Base-by-base conservation (phyloP, 2,329 filamentous ascomycete species). In the Graphilbum sp. region DNA sequence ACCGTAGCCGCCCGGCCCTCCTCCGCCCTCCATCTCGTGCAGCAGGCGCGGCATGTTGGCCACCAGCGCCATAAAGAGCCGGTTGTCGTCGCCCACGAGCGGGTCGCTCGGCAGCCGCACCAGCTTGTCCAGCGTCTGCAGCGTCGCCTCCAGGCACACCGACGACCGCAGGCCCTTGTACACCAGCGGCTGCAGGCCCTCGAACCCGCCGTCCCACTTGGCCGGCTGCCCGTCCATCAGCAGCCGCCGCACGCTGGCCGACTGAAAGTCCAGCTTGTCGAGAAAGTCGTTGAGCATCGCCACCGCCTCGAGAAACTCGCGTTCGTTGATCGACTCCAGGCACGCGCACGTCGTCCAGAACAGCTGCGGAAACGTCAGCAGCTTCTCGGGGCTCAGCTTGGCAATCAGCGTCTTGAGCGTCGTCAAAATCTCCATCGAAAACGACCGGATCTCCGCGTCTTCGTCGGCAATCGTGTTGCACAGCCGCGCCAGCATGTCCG, bases 261-360 rank as follows among this genome's bases (percentile, higher is more conserved):
- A 75, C 34, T 71, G 69, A 33, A 98, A 69, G 54, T 98, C 82
- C 18, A 96, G 64, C 54, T 90, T 93, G 47, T 75, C 72, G 18
- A 98, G 60, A 27, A 93, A 75, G 50, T 82, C 81, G 41, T 93
- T 82, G 10, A 98, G 68, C 82, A 98, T 95, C 37, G 82, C 79
- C 12, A 95, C 64, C 18, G 83, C 86, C 53, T 95, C 90, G 44
- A 90, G 71, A 45, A 94, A 98, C 52, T 98, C 90, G 18, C 79
- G 73, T 57, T 98, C 92, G 46, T 96, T 93, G 51, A 96, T 93
- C 0, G 90, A 96, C 51, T 96, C 87, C 17, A 98, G 63, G 53
- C 90, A 98, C 11, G 90, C 90, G 50, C 87, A 95, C 0, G 84
- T 94, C 1, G 88, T 93, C 92, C 92, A 98, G 58, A 98, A 96